Base-by-base conservation (phyloP, 495 filamentous ascomycete species). In the Chaetomium fimeti region DNA sequence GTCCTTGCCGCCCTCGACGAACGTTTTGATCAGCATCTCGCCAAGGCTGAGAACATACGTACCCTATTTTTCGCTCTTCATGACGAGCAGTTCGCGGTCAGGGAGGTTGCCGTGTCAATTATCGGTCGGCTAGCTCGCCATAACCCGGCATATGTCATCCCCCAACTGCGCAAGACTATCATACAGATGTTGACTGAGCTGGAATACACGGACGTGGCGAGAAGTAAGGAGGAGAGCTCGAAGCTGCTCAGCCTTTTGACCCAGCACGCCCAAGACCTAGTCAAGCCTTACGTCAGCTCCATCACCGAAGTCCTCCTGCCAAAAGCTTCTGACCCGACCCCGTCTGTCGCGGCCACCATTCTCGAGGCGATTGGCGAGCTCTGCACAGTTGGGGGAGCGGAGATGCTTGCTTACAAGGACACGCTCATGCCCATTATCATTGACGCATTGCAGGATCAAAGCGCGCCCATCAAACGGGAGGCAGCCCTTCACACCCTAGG, bases 131-230 rank as follows among this genome's bases (percentile, higher is more conserved):
- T 99, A 42, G 94, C 95, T 2, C 84, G 83, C 48, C 87, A 92
- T 64, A 99, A 99, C 69, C 94, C 94, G 7, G 94, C 94, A 54
- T 98, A 98, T 78, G 92, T 99, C 62, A 94, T 98, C 69, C 94
- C 94, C 5, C 92, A 93, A 0, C 75, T 99, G 32, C 85, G 94
- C 51, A 99, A 99, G 74, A 86, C 92, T 49, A 83, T 99, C 36
- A 93, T 99, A 64, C 96, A 98, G 78, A 86, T 98, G 72, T 83
- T 98, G 58, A 98, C 93, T 22, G 92, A 97, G 69, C 85, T 99
- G 40, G 91, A 94, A 66, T 97, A 95, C 73, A 93, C 93, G n/a
- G 93, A 92, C 71, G 92, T 91, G 42, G 83, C 93, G 47, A 87
- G 91, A 38, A 93, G 91, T 73, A 97, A 97, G 69, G 93, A 98